Evolutionary conservation across 352 stramenopile species (phyloP).

Genomic region (Pythium brassicae): DNA sequence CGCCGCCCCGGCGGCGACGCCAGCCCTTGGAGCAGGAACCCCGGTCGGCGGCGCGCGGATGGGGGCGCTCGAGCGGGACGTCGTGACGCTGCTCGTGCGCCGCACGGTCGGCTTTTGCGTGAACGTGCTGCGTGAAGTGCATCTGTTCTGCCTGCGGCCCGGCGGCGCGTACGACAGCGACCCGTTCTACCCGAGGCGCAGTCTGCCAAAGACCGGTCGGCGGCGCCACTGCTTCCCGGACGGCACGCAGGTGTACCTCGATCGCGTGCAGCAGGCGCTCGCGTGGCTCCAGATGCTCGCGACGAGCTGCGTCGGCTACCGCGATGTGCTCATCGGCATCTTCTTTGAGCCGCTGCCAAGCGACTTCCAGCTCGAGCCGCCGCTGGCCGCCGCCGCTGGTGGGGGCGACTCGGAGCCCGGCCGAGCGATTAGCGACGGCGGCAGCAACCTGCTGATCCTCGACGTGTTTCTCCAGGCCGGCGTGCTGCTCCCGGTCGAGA

Average conservation of each 20-base stretch:
- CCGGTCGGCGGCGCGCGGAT: too few relatives aligned
- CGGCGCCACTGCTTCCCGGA: constrained; percentile 32
- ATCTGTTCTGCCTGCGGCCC: constrained; percentile 41
- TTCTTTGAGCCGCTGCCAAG: constrained; percentile 61
- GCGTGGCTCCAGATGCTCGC: constrained; percentile 67
- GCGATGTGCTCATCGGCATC: constrained; percentile 44
- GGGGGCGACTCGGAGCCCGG: too few relatives aligned
- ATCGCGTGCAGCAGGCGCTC: constrained; percentile 55
- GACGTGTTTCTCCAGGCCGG: constrained; percentile 73
- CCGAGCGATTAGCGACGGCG: too few relatives aligned
- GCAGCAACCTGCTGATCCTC: constrained; percentile 30
- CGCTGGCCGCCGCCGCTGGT: too few relatives aligned
- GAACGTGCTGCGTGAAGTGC: constrained; percentile 53
- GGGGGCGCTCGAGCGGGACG: constrained; percentile 27
- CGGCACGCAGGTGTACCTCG: constrained; percentile 44
- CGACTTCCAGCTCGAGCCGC: constrained; percentile 35
- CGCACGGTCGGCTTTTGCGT: constrained; percentile 49
- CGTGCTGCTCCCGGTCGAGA: constrained; percentile 64
- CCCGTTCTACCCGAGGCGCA: constrained; percentile 23
- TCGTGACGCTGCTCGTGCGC: constrained; percentile 41
- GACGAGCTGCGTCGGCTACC: constrained; percentile 70
- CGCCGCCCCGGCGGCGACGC: constrained; percentile 3
- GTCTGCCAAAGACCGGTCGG: constrained; percentile 42
- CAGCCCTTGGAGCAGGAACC: too few relatives aligned
- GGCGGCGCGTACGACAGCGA: constrained; percentile 22